Percentiles rank a stretch among this genome's conserved stretches.
Evolutionary conservation across 2,329 filamentous ascomycete genomes (phyloP).

Genomic region (Fusarium sp.): DNA sequence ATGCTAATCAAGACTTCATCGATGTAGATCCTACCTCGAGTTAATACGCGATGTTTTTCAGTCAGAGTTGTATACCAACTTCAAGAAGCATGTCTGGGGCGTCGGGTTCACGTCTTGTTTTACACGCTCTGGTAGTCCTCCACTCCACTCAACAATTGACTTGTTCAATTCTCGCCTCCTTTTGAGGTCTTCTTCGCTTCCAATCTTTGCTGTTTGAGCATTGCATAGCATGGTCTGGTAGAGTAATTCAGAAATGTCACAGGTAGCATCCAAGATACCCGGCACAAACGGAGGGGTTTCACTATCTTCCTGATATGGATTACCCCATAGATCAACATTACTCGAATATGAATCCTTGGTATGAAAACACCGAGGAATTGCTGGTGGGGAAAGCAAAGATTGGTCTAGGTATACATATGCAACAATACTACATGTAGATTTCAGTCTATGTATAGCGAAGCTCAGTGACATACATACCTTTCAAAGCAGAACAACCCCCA

Average conservation of each 20-base stretch:
- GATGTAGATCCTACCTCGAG: not conserved
- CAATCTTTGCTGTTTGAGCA: not conserved
- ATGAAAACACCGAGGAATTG: slow-evolving; percentile 16
- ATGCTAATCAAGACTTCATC: slow-evolving; percentile 25
- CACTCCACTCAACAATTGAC: slow-evolving; percentile 14
- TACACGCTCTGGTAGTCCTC: slow-evolving; percentile 15
- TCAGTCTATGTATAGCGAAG: not conserved
- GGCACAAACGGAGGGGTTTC: slow-evolving; percentile 17
- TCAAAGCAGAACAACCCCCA: slow-evolving; percentile 37
- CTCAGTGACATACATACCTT: slow-evolving; percentile 22
- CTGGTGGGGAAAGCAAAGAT: slow-evolving; percentile 17
- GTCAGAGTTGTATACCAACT: not conserved
- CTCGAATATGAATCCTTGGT: not conserved
- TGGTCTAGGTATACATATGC: slow-evolving; percentile 22
- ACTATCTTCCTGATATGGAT: slow-evolving; percentile 1
- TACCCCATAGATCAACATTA: slow-evolving; percentile 22
- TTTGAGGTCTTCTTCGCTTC: slow-evolving; percentile 10
- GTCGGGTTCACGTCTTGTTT: slow-evolving; percentile 25
- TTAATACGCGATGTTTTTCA: not conserved
- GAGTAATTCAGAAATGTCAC: slow-evolving; percentile 17
- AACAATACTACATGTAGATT: slow-evolving; percentile 4
- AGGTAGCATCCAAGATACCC: not conserved
- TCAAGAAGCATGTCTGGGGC: slow-evolving; percentile 26
- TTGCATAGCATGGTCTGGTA: slow-evolving; percentile 28
- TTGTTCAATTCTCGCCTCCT: slow-evolving; percentile 3